Evolutionary conservation across 371 early-diverging fungal species (phyloP).

Genomic region (Massospora cicadina): DNA sequence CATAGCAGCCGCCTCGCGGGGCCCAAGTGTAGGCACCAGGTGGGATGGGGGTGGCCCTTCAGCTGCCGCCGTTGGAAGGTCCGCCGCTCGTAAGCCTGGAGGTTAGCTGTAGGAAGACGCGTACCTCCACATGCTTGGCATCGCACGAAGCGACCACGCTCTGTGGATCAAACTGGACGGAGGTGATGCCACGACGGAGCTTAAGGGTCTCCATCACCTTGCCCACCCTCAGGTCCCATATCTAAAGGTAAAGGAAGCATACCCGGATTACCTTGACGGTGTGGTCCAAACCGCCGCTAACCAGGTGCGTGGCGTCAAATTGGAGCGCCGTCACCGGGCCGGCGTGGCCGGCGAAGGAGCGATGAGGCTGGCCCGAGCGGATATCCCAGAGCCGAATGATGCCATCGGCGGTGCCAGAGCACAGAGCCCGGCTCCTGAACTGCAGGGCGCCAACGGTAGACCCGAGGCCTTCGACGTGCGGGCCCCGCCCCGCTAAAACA

Average conservation of each 20-base stretch:
- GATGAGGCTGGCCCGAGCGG: constrained; percentile 25
- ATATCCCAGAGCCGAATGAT: constrained; percentile 73
- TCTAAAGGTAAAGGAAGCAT: constrained; percentile 16
- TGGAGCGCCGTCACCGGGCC: constrained; percentile 50
- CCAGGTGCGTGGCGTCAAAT: constrained; percentile 58
- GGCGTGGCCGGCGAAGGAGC: constrained; percentile 49
- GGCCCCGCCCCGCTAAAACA: constrained; percentile 4
- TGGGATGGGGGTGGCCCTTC: background rate
- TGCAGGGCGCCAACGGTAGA: constrained; percentile 55
- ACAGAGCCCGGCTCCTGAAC: constrained; percentile 62
- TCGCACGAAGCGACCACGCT: constrained; percentile 22
- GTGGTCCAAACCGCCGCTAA: constrained; percentile 62
- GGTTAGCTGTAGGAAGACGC: background rate
- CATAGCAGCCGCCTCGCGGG: background rate
- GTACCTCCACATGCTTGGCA: background rate
- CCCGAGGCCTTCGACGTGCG: constrained; percentile 22
- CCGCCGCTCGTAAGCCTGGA: background rate
- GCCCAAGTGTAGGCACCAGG: background rate
- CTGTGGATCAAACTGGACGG: constrained; percentile 33
- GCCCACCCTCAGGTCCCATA: constrained; percentile 73
- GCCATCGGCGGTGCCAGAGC: constrained; percentile 73
- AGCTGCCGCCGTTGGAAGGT: background rate
- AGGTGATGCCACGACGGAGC: constrained; percentile 32
- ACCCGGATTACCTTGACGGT: constrained; percentile 38
- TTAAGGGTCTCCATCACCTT: constrained; percentile 36